Evolutionary conservation across 2,329 filamentous ascomycete genomes (phyloP), one percentile per base, ranked within the genome.

Genomic region (Fusarium pseudocircinatum): DNA sequence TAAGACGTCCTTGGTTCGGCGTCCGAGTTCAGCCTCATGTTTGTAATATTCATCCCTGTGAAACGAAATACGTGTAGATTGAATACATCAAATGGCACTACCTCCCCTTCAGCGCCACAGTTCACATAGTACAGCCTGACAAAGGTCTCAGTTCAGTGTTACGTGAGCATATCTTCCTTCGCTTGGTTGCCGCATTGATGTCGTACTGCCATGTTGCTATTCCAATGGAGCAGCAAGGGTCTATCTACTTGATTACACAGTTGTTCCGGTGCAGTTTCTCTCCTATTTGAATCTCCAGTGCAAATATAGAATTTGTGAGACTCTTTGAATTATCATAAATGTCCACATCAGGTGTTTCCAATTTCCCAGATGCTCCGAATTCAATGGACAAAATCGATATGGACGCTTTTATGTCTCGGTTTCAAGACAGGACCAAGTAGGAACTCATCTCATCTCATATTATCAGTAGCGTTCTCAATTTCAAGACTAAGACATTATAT

Each of bases 371-470:
- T n/a, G n/a, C n/a, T n/a, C n/a, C n/a, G n/a, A n/a, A n/a, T 14
- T 14, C 5, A 0, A 4, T 20, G 13, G 16, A 20, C 20, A 26
- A 2, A 26, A 12, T 4, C 0, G 4, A 10, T 4, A 4, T 6
- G 14, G 0, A 9, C 4, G 12, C 28, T 28, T 28, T 28, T 28
- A 7, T 28, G 18, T 8, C 3, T 9, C 4, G 26, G 26, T n/a
- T 2, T 16, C 4, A n/a, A 16, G 14, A 3, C 3, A 16, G 1
- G 6, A 0, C 26, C 10, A 6, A 47, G 11, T 10, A n/a, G 10
- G 4, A 30, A n/a, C 12, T 10, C 24, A 14, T 26, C 1, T 13
- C 5, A 14, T 44, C 0, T 10, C 1, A 1, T 10, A 10, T 10
- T 2, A 20, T 20, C 9, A 4, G 12, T 13, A 34, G 6, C 32